Base-by-base conservation (phyloP, 257 asterid species). In the Scutellaria barbata region DNA sequence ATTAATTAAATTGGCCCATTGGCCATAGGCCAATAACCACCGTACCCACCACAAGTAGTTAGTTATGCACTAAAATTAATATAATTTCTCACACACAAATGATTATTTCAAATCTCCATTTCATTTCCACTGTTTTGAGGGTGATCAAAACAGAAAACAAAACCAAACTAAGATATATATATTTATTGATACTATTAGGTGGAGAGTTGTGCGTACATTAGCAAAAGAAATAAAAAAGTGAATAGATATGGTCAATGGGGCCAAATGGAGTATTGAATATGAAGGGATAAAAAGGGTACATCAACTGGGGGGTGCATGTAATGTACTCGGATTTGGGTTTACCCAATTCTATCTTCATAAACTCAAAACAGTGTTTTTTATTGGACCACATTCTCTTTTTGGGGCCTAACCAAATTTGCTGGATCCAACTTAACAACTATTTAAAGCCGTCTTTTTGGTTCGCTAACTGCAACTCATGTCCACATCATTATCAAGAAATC, bases 321-420 rank as follows among this genome's bases (percentile, higher is more conserved):
- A 30, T 30, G 35, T 2, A 30, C 3, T 30, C 5, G 35, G 35
- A 30, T 30, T 30, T 30, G 47, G 47, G 47, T 13, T 20, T 12
- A 69, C 1, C 18, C 57, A 48, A 3, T 30, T 35, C 9, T 66
- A 25, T 69, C 66, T 56, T 45, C 25, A 30, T 5, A 65, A 14
- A 6, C 3, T 14, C 5, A 1, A n/a, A 25, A 22, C 71, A 43
- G 16, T 43, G 40, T 8, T 30, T 63, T 70, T 63, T 7, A 71
- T 37, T 37, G 74, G 74, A 40, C 77, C 77, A 77, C 71, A 4
- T 56, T 68, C 63, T 18, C 8, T 30, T 18, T 59, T 10, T 18
- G 20, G 65, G 37, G 60, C 46, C 45, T 51, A 8, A 54, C 35
- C 10, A 20, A 42, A 45, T 53, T 51, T 10, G 70, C 70, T 60